Evolutionary conservation across 352 stramenopile species (phyloP), one percentile per base, ranked within the genome.

Genomic region (Globisporangium polare): DNA sequence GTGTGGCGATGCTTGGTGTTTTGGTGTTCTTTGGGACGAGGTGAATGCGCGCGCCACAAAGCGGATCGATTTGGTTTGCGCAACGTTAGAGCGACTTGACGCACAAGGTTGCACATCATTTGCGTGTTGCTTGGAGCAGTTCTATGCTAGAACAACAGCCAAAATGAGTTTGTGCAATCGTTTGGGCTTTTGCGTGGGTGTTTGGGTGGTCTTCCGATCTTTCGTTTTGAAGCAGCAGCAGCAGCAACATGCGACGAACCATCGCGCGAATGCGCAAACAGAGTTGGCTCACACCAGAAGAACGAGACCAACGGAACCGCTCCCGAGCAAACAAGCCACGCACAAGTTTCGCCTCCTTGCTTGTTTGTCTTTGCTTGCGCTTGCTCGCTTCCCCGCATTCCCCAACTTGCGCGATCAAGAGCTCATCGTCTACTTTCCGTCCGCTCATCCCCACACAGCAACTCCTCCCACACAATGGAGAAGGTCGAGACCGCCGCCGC

Each of bases 341-440:
- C 24, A 22, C 41, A 51, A 51, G n/a, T 8, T 17, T 33, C 29
- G 29, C 29, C 29, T 33, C n/a, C 17, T 12, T 24, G 17, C 18
- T n/a, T 20, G 20, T 9, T 51, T 31, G 17, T 24, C 9, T 13
- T 51, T 51, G 45, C 22, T 53, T 33, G 46, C 46, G 7, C 43
- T 31, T 51, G 20, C 6, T n/a, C 43, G 18, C 45, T 29, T 5
- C 35, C 17, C 27, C 58, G 39, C 60, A 65, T 61, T 65, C 52
- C 31, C 31, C 57, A 69, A 61, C 46, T 57, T 33, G 42, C 57
- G 42, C 22, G 22, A 45, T 13, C 55, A 31, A 27, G 55, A 45
- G 57, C 56, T 35, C 46, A 35, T 53, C 46, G 33, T 18, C 18
- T 18, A 29, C 39, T 7, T 33, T 33, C 29, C 29, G 13, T 17